phyloP scores from a whole-genome alignment of 2,329 filamentous ascomycete genomes.

The Pseudogymnoascus sp. region DNA sequence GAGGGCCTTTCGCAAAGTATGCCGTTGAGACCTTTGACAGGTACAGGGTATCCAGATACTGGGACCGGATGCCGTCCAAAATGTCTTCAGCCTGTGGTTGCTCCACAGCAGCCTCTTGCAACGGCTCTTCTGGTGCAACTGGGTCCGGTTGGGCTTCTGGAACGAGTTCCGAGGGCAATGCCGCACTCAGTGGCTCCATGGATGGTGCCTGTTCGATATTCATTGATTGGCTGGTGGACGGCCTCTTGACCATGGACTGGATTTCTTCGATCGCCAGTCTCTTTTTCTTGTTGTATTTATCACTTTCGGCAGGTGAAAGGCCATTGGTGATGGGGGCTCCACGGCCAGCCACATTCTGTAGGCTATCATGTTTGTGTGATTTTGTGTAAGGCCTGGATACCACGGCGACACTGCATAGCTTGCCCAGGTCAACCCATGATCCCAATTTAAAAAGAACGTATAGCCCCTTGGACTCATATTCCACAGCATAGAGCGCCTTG shows the following conservation, averaged over 20 bases:
- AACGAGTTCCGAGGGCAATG: not conserved
- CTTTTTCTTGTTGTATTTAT: conserved; percentile 40
- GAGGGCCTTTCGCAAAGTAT: conserved; percentile 76
- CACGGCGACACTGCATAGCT: conserved; percentile 45
- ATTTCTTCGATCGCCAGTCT: conserved; percentile 56
- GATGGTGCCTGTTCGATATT: not conserved
- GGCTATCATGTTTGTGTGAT: conserved; percentile 25
- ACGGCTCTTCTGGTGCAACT: not conserved
- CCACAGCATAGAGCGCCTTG: conserved; percentile 53
- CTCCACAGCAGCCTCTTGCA: not conserved
- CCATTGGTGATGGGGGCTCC: conserved; percentile 5
- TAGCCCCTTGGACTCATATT: conserved; percentile 52
- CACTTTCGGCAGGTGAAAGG: conserved; percentile 15
- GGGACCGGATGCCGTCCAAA: conserved; percentile 38
- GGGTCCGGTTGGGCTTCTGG: not conserved
- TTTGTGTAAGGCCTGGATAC: conserved; percentile 35
- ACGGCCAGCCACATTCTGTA: conserved; percentile 9
- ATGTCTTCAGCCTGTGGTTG: conserved; percentile 18
- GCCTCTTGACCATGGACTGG: conserved; percentile 50
- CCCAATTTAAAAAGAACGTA: conserved; percentile 65
- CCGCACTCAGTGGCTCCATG: not conserved
- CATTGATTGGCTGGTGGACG: conserved; percentile 18
- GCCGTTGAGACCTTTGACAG: conserved; percentile 67
- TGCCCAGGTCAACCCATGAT: conserved; percentile 54
- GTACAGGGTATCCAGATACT: conserved; percentile 56